Base-by-base conservation (phyloP, 352 stramenopile genomes). In the Thraustotheca clavata region DNA sequence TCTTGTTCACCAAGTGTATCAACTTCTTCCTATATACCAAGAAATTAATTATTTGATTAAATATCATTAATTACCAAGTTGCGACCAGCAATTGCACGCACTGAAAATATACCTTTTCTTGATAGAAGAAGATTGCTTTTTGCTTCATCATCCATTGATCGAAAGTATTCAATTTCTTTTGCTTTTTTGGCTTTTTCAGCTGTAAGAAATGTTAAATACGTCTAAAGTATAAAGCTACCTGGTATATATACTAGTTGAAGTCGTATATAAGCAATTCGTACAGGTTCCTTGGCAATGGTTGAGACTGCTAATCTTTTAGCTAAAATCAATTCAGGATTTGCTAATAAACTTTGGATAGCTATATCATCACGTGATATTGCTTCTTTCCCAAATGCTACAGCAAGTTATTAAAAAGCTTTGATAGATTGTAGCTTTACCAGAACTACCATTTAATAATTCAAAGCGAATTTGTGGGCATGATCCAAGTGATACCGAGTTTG, bases 1-100 rank as follows among this genome's bases (percentile, higher is more conserved):
- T 84, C 76, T 62, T 84, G 76, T 9, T 82, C 74, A 6, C 74
- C 76, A n/a, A 77, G 73, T 0, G 62, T 68, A 43, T 84, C 74
- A 1, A 82, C 76, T 14, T 84, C 69, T 2, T 65, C 43, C 43
- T 52, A 24, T 24, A 31, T 33, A 6, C 43, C 43, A 16, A 43
- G 20, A 43, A 16, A 20, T 43, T 43, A 43, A 20, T 43, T 43
- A 20, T 16, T 20, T 43, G 38, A 18, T 16, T 43, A 20, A 20
- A 18, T 16, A 43, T 24, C 9, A 3, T 14, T 35, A 18, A 11
- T 24, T 52, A 52, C 50, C n/a, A 84, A 65, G 46, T 84, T 82
- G 22, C 76, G 57, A 1, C 67, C 76, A 0, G 71, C 60, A n/a
- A 80, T 62, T 40, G 79, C 75, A 3, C 76, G 74, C 29, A 84